Percentiles rank a stretch among this genome's conserved stretches.
Evolutionary conservation across 805 yeast species (phyloP).

Genomic region (Priceomyces medius): DNA sequence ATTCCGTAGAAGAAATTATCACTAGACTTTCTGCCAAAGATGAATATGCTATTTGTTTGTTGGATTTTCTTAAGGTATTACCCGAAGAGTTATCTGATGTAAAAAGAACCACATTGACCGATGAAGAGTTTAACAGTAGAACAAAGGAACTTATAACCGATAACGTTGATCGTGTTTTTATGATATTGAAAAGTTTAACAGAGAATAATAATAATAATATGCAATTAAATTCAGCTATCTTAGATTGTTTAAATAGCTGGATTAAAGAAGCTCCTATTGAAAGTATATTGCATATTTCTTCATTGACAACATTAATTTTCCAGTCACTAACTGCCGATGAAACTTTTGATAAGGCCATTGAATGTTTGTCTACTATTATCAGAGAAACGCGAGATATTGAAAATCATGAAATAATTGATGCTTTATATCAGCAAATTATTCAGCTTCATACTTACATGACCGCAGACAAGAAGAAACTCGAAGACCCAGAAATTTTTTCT

Average conservation of each 20-base stretch:
- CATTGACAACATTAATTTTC: slow-evolving; percentile 70
- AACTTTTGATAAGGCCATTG: slow-evolving; percentile 81
- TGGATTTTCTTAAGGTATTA: slow-evolving; percentile 80
- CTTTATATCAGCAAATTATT: slow-evolving; percentile 67
- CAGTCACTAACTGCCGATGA: slow-evolving; percentile 56
- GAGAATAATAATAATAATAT: slow-evolving; percentile 26
- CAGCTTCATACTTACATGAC: slow-evolving; percentile 52
- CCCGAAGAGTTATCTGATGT: slow-evolving; percentile 89
- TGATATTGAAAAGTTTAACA: slow-evolving; percentile 54
- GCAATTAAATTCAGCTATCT: slow-evolving; percentile 42
- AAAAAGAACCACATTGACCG: slow-evolving; percentile 73
- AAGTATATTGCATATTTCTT: slow-evolving; percentile 58
- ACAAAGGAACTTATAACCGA: slow-evolving; percentile 60
- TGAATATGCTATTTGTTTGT: slow-evolving; percentile 45
- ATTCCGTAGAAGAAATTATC: slow-evolving; percentile 69
- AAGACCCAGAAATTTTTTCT: slow-evolving; percentile 65
- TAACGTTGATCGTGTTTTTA: slow-evolving; percentile 68
- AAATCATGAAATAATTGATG: slow-evolving; percentile 57
- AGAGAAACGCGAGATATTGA: slow-evolving; percentile 80
- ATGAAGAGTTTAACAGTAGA: slow-evolving; percentile 72
- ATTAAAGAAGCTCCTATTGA: slow-evolving; percentile 79
- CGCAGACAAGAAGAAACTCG: slow-evolving; percentile 35
- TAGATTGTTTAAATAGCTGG: slow-evolving; percentile 88
- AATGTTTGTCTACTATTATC: slow-evolving; percentile 78
- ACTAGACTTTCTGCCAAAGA: slow-evolving; percentile 40